Evolutionary conservation across 2,329 filamentous ascomycete species (phyloP), one percentile per base, ranked within the genome.

Genomic region (Aureobasidium sp.): DNA sequence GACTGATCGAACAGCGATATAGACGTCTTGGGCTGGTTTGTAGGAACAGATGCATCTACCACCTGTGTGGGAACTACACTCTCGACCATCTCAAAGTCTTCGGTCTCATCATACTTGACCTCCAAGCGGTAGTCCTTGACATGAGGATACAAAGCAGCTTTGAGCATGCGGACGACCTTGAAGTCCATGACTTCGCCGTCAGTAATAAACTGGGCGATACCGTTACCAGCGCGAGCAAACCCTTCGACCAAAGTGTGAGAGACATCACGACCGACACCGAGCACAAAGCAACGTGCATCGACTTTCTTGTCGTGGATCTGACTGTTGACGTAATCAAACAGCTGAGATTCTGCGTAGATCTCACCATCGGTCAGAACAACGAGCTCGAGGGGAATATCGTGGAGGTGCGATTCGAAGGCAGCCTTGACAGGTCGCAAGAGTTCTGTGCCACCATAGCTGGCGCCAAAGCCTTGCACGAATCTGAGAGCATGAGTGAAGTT

Each of bases 111-210:
- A 66, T 88, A 89, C 60, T 84, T 82, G 64, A 90, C 74, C 67
- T 87, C 84, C 1, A 90, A 74, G 0, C 77, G 79, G 68, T 86
- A 89, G 68, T 89, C 81, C 17, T 75, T 80, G 48, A 89, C 77
- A 65, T 90, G 87, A 0, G 87, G 86, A 1, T 82, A 84, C 22
- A 91, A 72, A 0, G 87, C 84, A 0, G 83, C 87, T 69, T 88
- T 89, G 62, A 91, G 76, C 88, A 91, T 91, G 2, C 88, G 81
- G 2, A 91, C 79, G 0, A 90, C 80, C 70, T 88, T 88, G 65
- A 76, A 82, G 67, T 88, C 84, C 73, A 90, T 83, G 68, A 86
- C 84, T 70, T 91, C 88, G 1, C 81, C 75, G 7, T 83, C 74
- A 1, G 77, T 78, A 0, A 90, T 86, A 0, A 81, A 78, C 70